These are phyloP conservation scores for Saxophila tyrrhenica DNA, from an alignment of 495 filamentous ascomycete genomes.

Conservation along the genomic window DNA sequence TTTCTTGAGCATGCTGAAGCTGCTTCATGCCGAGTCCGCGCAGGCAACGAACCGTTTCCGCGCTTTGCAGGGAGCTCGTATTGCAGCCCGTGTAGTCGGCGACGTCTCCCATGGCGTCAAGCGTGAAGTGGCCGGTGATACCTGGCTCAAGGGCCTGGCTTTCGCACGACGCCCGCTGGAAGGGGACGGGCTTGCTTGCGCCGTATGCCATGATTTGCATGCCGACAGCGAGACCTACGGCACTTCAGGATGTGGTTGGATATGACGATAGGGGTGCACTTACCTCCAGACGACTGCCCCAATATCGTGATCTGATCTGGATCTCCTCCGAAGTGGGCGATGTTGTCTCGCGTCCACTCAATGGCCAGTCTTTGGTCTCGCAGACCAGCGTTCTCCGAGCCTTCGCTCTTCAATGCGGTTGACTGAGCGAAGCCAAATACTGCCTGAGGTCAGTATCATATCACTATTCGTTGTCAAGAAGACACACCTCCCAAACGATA, in stretches of 20 bases:
- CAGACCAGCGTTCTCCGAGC: slow-evolving; percentile 29
- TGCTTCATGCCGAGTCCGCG: background rate
- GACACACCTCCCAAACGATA: slow-evolving; percentile 35
- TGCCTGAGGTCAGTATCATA: background rate
- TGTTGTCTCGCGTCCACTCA: slow-evolving; percentile 53
- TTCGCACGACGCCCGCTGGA: slow-evolving; percentile 4
- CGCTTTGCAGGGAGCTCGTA: background rate
- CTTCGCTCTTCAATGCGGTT: slow-evolving; percentile 1
- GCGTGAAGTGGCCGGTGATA: background rate
- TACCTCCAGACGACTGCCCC: slow-evolving; percentile 13
- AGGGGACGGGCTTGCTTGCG: slow-evolving; percentile 1
- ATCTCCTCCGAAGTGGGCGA: slow-evolving; percentile 42
- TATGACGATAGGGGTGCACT: too few relatives aligned
- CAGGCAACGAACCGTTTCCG: background rate
- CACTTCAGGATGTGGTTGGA: too few relatives aligned
- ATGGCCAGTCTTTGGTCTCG: slow-evolving; percentile 36
- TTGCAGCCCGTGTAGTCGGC: background rate
- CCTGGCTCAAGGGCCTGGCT: background rate
- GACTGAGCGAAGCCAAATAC: slow-evolving; percentile 5
- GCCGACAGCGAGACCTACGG: slow-evolving; percentile 5
- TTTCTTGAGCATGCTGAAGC: background rate
- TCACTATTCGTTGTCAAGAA: background rate
- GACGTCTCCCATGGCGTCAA: background rate
- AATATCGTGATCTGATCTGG: slow-evolving; percentile 6
- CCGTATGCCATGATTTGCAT: slow-evolving; percentile 3